Evolutionary conservation across 148 eudicot species (phyloP).

Genomic region (Rhododendron griersonianum): DNA sequence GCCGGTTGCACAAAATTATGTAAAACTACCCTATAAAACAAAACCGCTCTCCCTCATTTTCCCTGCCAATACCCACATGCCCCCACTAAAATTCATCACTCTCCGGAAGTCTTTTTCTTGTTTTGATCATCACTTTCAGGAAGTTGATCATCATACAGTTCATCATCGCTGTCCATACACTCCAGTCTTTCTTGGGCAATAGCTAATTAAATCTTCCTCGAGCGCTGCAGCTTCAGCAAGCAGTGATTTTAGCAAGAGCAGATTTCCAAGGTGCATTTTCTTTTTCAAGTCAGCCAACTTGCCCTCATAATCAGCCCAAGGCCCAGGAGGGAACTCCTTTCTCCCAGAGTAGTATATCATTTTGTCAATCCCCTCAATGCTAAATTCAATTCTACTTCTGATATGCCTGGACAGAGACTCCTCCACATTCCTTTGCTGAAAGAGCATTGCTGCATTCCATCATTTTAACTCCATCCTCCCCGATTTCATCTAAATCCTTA

Average conservation of each 20-base stretch:
- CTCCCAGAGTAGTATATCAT: background rate
- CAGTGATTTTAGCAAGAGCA: background rate
- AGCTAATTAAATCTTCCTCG: background rate
- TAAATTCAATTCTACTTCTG: background rate
- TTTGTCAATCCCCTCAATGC: background rate
- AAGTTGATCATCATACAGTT: too few relatives aligned
- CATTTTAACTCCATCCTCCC: background rate
- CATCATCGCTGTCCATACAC: background rate
- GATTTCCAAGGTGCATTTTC: background rate
- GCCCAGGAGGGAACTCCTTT: background rate
- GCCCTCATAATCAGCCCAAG: too few relatives aligned
- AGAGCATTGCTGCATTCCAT: background rate
- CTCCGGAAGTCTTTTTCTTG: too few relatives aligned
- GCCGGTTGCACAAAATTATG: too few relatives aligned
- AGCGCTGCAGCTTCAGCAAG: background rate
- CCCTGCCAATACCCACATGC: too few relatives aligned
- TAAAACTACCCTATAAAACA: too few relatives aligned
- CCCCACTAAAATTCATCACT: too few relatives aligned
- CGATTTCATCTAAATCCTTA: background rate
- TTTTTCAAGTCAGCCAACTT: background rate
- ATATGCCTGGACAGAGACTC: background rate
- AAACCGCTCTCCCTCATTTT: too few relatives aligned
- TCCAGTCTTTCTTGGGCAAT: too few relatives aligned
- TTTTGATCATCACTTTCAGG: too few relatives aligned
- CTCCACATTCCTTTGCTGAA: background rate